Base-by-base conservation (phyloP, 495 filamentous ascomycete genomes). In the Aspergillus hancockii region DNA sequence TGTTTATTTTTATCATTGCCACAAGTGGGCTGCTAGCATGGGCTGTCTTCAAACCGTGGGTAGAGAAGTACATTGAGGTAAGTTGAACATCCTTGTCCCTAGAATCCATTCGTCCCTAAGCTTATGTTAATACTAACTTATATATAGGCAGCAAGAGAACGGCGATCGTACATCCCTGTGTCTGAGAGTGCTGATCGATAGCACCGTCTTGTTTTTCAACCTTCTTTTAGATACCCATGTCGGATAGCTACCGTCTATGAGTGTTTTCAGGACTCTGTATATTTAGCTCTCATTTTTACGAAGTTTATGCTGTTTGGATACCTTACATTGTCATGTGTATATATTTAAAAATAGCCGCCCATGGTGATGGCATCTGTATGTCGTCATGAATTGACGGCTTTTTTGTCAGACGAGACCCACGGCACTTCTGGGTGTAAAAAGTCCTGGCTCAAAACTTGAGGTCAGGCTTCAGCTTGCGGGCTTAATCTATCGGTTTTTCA, bases 1-100 rank as follows among this genome's bases (percentile, higher is more conserved):
- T 98, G 0, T 90, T 93, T 69, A 88, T 92, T 6, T 98, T 98
- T 69, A 91, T 98, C 23, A 74, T 92, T 57, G 88, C 90, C 34
- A 97, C 93, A 6, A 80, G 85, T n/a, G 90, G 90, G 3, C 68
- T 98, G 61, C 76, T 98, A 55, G 81, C 78, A 31, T 97, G 90
- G 85, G 93, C 94, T 1, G 83, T 83, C 16, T 71, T 89, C 18
- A 86, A 85, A 71, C 79, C 85, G 36, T 88, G 87, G 76, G 79
- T 87, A 30, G 74, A 81, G 57, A 78, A 79, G 63, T 86, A 80
- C 75, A 64, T 81, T 52, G 83, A 84, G 71, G 82, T 80, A 71
- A 68, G 77, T 59, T 14, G 16, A 41, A n/a, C 16, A 41, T n/a
- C 14, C 12, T 41, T 41, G 38, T n/a, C 38, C n/a, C 5, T 16